These are phyloP conservation scores for Hyaloscypha variabilis DNA, from an alignment of 495 filamentous ascomycete species.

Conservation along the genomic window DNA sequence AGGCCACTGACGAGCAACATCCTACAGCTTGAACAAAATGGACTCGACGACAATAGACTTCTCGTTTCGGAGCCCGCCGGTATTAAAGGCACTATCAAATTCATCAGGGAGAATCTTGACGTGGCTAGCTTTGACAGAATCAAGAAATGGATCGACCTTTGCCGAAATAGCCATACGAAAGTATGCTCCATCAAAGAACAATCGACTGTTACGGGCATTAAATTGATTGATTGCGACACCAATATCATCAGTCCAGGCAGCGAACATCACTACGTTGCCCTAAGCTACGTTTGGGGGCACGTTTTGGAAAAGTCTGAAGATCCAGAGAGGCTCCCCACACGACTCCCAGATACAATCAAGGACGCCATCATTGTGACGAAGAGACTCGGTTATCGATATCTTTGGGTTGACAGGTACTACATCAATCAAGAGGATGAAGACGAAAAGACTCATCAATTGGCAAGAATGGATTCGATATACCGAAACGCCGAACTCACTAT, in stretches of 20 bases:
- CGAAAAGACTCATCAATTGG: conserved; percentile 33
- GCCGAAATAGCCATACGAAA: conserved; percentile 6
- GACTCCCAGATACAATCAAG: conserved; percentile 13
- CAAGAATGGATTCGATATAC: conserved; percentile 38
- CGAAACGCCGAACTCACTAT: conserved; percentile 31
- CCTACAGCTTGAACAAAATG: neutral
- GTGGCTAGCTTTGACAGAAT: neutral
- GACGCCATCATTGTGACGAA: conserved; percentile 29
- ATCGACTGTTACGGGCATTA: neutral
- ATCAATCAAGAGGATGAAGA: conserved; percentile 21
- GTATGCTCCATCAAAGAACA: conserved; percentile 6
- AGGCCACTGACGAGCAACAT: conserved; percentile 3
- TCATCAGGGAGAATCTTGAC: conserved; percentile 4
- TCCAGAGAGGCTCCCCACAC: neutral
- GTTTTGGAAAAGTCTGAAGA: neutral
- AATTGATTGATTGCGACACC: conserved; percentile 15
- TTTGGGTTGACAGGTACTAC: conserved; percentile 37
- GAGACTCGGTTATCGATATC: conserved; percentile 30
- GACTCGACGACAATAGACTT: too few relatives aligned
- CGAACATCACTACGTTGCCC: conserved; percentile 8
- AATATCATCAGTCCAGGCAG: neutral
- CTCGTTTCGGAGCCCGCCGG: conserved; percentile 8
- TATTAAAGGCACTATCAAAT: neutral
- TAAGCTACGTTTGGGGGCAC: conserved; percentile 18
- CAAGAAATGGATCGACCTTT: conserved; percentile 12